A percentile compares a stretch with the other conserved stretches of the same genome.
Evolutionary conservation across 1,284 basidiomycete species (phyloP).

Genomic region (Takashimella tepidaria): DNA sequence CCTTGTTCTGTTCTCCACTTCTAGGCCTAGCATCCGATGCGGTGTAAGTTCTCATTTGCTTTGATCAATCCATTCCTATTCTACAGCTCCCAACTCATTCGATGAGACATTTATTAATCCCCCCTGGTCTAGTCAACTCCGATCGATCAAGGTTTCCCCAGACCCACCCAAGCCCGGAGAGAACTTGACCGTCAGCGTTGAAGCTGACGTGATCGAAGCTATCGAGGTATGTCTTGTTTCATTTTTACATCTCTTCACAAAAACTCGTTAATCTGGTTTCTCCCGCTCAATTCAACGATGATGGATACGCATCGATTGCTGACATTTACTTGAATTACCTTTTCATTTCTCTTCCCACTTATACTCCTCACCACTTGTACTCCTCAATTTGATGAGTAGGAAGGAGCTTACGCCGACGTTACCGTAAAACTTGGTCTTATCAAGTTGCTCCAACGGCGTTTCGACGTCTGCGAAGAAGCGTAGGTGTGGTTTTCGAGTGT

Average conservation of each 20-base stretch:
- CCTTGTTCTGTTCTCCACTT: not conserved
- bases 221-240: slow-evolving; percentile 58
- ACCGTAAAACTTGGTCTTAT: slow-evolving; percentile 81
- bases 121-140: slow-evolving; percentile 51
- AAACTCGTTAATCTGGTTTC: no score
- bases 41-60: slow-evolving; percentile 29
- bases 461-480: slow-evolving; percentile 90
- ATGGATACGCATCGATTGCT: no score
- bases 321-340: no score
- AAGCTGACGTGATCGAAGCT: slow-evolving; percentile 55
- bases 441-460: slow-evolving; percentile 71
- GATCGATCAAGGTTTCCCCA: slow-evolving; percentile 64
- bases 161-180: slow-evolving; percentile 79
- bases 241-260: no score
- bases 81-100: not conserved
- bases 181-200: slow-evolving; percentile 73
- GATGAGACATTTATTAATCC: slow-evolving; percentile 3
- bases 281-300: no score
- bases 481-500: slow-evolving; percentile 51
- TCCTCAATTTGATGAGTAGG: no score
- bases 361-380: no score
- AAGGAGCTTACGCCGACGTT: slow-evolving; percentile 85
- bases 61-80: not conserved
- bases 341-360: no score
- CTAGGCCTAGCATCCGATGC: slow-evolving; percentile 44